Evolutionary conservation across 1,139 yeast genomes (phyloP).

Genomic region (Magnusiomyces magnusii): DNA sequence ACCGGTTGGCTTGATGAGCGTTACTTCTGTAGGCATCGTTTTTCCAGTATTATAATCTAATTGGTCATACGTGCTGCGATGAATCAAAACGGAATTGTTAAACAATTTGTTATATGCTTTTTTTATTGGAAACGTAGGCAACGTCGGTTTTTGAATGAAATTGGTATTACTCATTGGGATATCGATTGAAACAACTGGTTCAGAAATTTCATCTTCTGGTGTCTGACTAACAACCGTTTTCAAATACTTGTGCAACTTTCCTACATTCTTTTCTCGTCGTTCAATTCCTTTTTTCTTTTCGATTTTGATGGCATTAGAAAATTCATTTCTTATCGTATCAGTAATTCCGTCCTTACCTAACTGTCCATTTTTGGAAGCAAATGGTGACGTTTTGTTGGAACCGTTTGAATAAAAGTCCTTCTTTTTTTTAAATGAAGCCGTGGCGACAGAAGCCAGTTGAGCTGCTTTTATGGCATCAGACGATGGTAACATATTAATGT

Average conservation of each 20-base stretch:
- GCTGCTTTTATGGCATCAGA: background rate
- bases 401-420: background rate
- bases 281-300: background rate
- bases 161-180: background rate
- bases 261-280: background rate
- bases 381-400: conserved; percentile 34
- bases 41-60: background rate
- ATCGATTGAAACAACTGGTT: background rate
- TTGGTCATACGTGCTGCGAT: background rate
- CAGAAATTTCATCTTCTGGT: background rate
- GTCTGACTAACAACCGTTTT: background rate
- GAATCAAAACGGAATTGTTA: background rate
- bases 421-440: background rate
- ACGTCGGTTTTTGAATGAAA: too few species aligned
- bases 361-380: conserved; percentile 37
- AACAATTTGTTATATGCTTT: background rate
- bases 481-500: background rate
- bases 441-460: too few species aligned
- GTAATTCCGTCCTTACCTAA: conserved; percentile 33
- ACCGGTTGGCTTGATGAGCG: background rate
- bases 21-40: background rate
- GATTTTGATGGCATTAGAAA: background rate
- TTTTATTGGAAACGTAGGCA: background rate
- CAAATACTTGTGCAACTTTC: background rate
- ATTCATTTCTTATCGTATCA: conserved; percentile 18